Conservation (phyloP, 441 rosid genomes). For the Erysimum cheiri region DNA sequence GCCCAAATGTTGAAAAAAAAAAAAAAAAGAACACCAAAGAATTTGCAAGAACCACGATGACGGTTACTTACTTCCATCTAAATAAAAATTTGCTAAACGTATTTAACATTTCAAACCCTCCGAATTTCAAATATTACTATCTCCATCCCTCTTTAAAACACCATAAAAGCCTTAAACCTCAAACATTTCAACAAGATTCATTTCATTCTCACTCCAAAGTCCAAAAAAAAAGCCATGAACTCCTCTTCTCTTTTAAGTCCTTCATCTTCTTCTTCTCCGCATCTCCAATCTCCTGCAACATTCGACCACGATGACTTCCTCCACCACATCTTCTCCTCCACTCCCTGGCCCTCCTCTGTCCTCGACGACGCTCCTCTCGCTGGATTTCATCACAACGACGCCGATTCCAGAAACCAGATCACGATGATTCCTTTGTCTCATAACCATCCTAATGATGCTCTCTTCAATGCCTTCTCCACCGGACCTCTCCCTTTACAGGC, state of each 20-base stretch:
- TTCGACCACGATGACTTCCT: slow-evolving; percentile 46
- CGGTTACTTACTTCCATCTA: too few species aligned
- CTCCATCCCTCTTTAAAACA: slow-evolving; percentile 11
- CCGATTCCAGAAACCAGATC: slow-evolving; percentile 64
- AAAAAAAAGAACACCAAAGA: not conserved
- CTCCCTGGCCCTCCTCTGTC: slow-evolving; percentile 49
- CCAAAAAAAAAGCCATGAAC: slow-evolving; percentile 49
- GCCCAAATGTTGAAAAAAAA: too few species aligned
- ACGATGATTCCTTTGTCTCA: slow-evolving; percentile 52
- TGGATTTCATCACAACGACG: slow-evolving; percentile 42
- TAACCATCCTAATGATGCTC: slow-evolving; percentile 47
- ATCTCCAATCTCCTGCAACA: slow-evolving; percentile 46
- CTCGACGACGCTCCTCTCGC: slow-evolving; percentile 48
- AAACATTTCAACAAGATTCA: slow-evolving; percentile 27
- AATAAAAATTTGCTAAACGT: not conserved
- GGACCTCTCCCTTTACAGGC: slow-evolving; percentile 69
- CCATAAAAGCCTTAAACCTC: slow-evolving; percentile 27
- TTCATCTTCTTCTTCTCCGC: slow-evolving; percentile 61
- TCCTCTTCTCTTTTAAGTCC: slow-evolving; percentile 57
- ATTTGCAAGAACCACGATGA: not conserved
- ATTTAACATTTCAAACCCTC: slow-evolving; percentile 12
- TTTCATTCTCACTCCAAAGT: slow-evolving; percentile 3
- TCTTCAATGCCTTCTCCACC: slow-evolving; percentile 61
- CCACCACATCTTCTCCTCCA: slow-evolving; percentile 53
- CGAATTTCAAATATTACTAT: slow-evolving; percentile 9